Conservation (phyloP, 2,329 filamentous ascomycete genomes). For the Claviceps citrina region DNA sequence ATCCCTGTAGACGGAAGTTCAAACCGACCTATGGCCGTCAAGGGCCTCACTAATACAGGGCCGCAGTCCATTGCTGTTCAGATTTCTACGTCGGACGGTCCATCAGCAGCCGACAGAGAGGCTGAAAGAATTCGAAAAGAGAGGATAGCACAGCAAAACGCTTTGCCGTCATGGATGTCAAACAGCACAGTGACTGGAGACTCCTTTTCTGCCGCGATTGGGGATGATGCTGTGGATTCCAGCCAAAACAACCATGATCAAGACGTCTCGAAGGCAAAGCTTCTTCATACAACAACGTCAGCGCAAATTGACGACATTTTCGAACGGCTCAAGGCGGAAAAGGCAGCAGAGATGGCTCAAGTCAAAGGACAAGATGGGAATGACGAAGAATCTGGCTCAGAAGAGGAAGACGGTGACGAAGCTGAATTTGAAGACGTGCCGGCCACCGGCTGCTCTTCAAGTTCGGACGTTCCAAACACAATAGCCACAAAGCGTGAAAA, state of each 20-base stretch:
- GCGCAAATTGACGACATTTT: conserved; percentile 53
- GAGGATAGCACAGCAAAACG: conserved; percentile 51
- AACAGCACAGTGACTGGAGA: conserved; percentile 53
- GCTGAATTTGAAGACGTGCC: conserved; percentile 37
- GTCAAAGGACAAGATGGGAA: conserved; percentile 17
- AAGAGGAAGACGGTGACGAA: conserved; percentile 25
- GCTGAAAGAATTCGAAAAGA: conserved; percentile 51
- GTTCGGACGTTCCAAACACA: conserved; percentile 18
- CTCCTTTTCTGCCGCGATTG: conserved; percentile 30
- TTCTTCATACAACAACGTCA: conserved; percentile 34
- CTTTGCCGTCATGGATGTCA: conserved; percentile 55
- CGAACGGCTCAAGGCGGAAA: conserved; percentile 46
- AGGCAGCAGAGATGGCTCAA: conserved; percentile 29
- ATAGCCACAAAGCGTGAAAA: conserved; percentile 21
- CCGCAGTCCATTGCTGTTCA: conserved; percentile 55
- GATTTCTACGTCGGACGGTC: conserved; percentile 51
- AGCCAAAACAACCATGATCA: conserved; percentile 29
- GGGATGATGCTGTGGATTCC: conserved; percentile 11
- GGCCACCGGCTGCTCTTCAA: conserved; percentile 19
- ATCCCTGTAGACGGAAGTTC: conserved; percentile 38
- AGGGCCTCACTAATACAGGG: conserved; percentile 49
- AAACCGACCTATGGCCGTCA: conserved; percentile 50
- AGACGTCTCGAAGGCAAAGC: conserved; percentile 23
- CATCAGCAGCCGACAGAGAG: conserved; percentile 49
- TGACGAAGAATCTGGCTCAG: conserved; percentile 19